phyloP scores from a whole-genome alignment of 179 eudicot species.

The Drosera spatulata region DNA sequence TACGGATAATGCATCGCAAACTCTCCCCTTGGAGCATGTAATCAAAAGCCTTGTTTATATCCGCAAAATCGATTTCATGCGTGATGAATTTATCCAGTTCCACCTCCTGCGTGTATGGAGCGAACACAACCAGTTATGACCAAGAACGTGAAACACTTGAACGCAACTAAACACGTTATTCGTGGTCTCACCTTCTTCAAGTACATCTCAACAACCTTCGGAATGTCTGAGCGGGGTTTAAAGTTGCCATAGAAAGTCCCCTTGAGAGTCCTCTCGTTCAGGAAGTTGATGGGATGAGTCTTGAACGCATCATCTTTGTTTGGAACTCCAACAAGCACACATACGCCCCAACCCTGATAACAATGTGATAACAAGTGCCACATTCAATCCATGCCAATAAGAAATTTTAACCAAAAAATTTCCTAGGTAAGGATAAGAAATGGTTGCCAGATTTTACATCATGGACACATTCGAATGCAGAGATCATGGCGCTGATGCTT shows the following conservation, averaged over 20 bases:
- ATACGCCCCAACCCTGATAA: constrained; percentile 73
- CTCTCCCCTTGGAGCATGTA: constrained; percentile 49
- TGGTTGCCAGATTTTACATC: constrained; percentile 27
- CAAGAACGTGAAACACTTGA: no score
- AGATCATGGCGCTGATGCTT: constrained; percentile 59
- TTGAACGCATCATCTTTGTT: constrained; percentile 60
- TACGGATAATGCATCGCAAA: constrained; percentile 57
- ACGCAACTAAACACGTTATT: no score
- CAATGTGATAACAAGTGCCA: neutral
- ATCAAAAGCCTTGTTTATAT: constrained; percentile 69
- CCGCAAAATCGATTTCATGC: constrained; percentile 42
- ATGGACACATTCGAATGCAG: constrained; percentile 84
- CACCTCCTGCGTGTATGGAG: constrained; percentile 22
- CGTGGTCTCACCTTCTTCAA: constrained; percentile 34
- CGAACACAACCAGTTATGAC: no score
- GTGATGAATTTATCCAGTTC: constrained; percentile 72
- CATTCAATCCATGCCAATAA: no score
- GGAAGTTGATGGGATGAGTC: constrained; percentile 58
- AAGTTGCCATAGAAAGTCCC: constrained; percentile 84
- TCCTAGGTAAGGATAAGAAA: no score
- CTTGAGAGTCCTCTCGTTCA: constrained; percentile 61
- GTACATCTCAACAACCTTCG: constrained; percentile 63
- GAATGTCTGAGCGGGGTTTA: constrained; percentile 64
- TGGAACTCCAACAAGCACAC: constrained; percentile 69
- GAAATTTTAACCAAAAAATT: no score